A percentile compares a stretch with the other conserved stretches of the same genome.
phyloP scores from a whole-genome alignment of 257 asterid species.

The Penstemon barbatus region DNA sequence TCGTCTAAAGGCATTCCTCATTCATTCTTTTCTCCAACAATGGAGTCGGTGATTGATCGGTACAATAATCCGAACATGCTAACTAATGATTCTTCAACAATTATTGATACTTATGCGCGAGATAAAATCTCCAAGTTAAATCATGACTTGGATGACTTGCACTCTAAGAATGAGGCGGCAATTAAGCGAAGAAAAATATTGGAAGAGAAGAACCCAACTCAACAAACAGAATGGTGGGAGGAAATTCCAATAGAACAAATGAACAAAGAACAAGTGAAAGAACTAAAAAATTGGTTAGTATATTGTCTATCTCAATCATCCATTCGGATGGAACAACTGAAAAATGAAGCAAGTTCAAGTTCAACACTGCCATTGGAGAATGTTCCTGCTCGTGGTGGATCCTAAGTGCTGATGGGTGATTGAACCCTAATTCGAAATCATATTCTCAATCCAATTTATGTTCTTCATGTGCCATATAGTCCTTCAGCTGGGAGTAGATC shows the following conservation, averaged over 20 bases:
- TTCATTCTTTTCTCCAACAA: conserved; percentile 24
- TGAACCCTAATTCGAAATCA: too few species aligned
- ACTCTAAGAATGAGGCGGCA: background rate
- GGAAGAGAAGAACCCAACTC: background rate
- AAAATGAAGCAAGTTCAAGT: background rate
- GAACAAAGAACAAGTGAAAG: conserved; percentile 11
- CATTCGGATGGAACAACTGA: conserved; percentile 4
- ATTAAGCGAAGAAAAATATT: conserved; percentile 17
- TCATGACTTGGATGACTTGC: conserved; percentile 5
- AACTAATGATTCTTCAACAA: background rate
- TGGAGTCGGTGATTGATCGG: conserved; percentile 22
- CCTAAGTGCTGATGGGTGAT: too few species aligned
- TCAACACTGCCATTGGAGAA: background rate
- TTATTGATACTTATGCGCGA: background rate
- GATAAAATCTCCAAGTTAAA: conserved; percentile 16
- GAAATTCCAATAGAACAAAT: conserved; percentile 14
- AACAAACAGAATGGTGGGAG: conserved; percentile 27
- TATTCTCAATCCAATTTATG: too few species aligned
- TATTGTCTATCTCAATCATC: background rate
- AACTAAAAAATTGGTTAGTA: conserved; percentile 18
- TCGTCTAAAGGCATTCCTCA: background rate
- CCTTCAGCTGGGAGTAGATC: too few species aligned
- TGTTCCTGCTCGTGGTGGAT: background rate
- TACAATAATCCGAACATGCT: background rate
- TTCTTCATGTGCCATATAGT: too few species aligned